Evolutionary conservation across 2,329 filamentous ascomycete genomes (phyloP).

Genomic region (Zymoseptoria ardabiliae): DNA sequence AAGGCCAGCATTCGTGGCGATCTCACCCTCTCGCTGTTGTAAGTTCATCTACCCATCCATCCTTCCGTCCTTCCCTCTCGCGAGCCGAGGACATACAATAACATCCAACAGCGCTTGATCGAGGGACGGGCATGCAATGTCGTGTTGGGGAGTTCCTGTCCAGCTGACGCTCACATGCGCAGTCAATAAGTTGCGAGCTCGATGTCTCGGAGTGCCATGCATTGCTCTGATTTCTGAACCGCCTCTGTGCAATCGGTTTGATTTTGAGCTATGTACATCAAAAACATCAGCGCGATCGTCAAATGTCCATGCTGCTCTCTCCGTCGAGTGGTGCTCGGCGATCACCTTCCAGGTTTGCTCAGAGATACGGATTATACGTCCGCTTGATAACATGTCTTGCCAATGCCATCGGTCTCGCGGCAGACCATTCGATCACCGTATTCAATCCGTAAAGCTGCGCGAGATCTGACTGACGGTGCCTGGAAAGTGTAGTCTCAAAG

Average conservation of each 20-base stretch:
- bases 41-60: conserved; percentile 35
- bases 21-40: conserved; percentile 70
- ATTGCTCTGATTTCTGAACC: background rate
- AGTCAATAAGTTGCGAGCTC: background rate
- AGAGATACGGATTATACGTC: background rate
- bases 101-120: background rate
- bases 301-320: no score
- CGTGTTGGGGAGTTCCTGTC: background rate
- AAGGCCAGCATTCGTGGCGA: conserved; percentile 84
- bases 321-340: no score
- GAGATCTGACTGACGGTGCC: background rate
- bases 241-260: no score
- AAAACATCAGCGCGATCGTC: no score
- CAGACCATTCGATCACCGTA: background rate
- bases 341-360: no score
- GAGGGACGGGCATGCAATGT: background rate
- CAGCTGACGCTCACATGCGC: background rate
- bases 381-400: background rate
- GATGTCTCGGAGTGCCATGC: background rate
- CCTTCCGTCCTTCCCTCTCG: background rate
- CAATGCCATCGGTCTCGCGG: background rate
- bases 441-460: background rate
- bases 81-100: background rate
- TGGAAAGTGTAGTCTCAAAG: background rate
- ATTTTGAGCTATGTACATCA: no score